Evolutionary conservation across 1,284 basidiomycete genomes (phyloP).

Genomic region (Microbotryum violaceum): DNA sequence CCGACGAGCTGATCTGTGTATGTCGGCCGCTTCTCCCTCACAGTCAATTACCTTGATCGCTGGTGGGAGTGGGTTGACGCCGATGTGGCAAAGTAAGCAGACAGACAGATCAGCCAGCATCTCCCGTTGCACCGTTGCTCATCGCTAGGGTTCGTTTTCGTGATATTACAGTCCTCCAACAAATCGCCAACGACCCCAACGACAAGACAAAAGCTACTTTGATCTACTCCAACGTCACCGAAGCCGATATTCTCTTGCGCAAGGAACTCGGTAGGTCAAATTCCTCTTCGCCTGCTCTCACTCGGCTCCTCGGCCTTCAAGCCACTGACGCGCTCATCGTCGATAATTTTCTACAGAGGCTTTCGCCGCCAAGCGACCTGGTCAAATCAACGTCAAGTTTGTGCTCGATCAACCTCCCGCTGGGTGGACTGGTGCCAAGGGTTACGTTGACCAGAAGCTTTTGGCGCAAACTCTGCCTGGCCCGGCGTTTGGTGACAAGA

Average conservation of each 20-base stretch:
- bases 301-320: not conserved
- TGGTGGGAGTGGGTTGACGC: constrained; percentile 68
- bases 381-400: constrained; percentile 70
- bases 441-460: constrained; percentile 64
- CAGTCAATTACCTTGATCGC: constrained; percentile 66
- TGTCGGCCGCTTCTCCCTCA: not conserved
- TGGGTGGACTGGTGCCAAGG: constrained; percentile 59
- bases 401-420: constrained; percentile 68
- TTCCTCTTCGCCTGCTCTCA: not conserved
- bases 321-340: constrained; percentile 43
- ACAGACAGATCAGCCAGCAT: not conserved
- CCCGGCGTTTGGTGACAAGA: constrained; percentile 62
- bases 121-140: not conserved
- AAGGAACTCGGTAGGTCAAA: constrained; percentile 34
- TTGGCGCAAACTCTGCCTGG: constrained; percentile 66
- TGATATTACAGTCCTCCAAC: constrained; percentile 31
- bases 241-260: constrained; percentile 64
- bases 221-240: constrained; percentile 76
- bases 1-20: not conserved
- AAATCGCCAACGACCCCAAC: constrained; percentile 46
- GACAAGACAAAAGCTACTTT: constrained; percentile 96
- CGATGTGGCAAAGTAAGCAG: constrained; percentile 40
- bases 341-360: constrained; percentile 1
- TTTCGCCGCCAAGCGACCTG: constrained; percentile 32
- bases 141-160: not conserved